These are phyloP conservation scores for Firmiana major DNA, from an alignment of 345 rosid species.

Conservation along the genomic window DNA sequence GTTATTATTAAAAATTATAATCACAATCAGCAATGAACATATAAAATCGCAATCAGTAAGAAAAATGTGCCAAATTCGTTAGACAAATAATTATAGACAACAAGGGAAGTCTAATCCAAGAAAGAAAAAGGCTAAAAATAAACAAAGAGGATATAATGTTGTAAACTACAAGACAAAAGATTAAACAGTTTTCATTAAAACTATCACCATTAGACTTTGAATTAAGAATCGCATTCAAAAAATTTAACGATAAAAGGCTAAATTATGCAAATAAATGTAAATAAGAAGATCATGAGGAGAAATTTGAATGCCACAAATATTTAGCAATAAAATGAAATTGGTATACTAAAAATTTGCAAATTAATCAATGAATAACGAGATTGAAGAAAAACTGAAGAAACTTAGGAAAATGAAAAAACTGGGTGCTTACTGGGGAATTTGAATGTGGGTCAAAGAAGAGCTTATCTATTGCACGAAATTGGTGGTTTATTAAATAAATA, in stretches of 20 bases:
- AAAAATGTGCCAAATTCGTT: background rate
- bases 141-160: background rate
- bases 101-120: slow-evolving; percentile 9
- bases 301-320: background rate
- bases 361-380: background rate
- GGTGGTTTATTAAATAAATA: background rate
- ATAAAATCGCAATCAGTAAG: background rate
- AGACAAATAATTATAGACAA: background rate
- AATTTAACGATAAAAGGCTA: background rate
- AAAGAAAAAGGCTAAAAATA: slow-evolving; percentile 9
- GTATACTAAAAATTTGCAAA: background rate
- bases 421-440: background rate
- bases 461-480: background rate
- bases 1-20: background rate
- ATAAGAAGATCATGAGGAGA: background rate
- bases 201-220: background rate
- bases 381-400: background rate
- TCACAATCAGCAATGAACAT: background rate
- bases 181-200: background rate
- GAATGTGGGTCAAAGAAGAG: background rate
- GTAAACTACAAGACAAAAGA: background rate
- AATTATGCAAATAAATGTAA: background rate
- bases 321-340: background rate
- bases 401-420: no score
- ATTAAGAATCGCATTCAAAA: background rate